Conservation (phyloP, 371 early-diverging fungal genomes). For the Mortierella sp. region DNA sequence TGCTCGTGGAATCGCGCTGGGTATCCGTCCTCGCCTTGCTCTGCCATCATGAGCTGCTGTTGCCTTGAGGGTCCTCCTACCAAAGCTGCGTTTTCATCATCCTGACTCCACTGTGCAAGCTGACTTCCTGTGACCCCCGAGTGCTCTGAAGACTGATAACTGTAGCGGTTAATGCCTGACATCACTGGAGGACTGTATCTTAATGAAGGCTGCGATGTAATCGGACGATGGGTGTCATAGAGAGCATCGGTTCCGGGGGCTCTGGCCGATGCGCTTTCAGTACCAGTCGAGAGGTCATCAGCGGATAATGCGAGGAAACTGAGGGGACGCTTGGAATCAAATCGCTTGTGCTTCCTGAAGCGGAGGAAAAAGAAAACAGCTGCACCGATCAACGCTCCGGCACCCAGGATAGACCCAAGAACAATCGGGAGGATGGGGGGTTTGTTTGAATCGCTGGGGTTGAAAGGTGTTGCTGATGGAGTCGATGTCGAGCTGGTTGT, state of each 20-base stretch:
- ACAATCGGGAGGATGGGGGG: slow-evolving; percentile 40
- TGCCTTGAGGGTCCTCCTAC: slow-evolving; percentile 38
- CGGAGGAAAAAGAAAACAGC: slow-evolving; percentile 46
- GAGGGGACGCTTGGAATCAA: slow-evolving; percentile 49
- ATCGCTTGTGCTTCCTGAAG: slow-evolving; percentile 41
- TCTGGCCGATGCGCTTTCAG: slow-evolving; percentile 24
- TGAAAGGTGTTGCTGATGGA: slow-evolving; percentile 12
- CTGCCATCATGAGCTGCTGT: slow-evolving; percentile 19
- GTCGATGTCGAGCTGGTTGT: slow-evolving; percentile 11
- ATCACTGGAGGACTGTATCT: slow-evolving; percentile 43
- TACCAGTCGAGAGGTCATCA: slow-evolving; percentile 28
- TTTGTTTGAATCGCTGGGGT: slow-evolving; percentile 17
- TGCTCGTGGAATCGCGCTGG: slow-evolving; percentile 19
- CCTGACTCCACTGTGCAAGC: slow-evolving; percentile 42
- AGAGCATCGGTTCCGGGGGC: slow-evolving; percentile 25
- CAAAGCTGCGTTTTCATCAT: slow-evolving; percentile 48
- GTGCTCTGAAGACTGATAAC: slow-evolving; percentile 34
- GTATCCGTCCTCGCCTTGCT: slow-evolving; percentile 22
- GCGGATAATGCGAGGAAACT: slow-evolving; percentile 51
- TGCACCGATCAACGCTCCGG: slow-evolving; percentile 28
- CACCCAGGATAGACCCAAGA: slow-evolving; percentile 41
- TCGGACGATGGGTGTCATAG: slow-evolving; percentile 31
- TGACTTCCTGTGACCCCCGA: slow-evolving; percentile 28
- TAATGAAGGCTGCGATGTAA: slow-evolving; percentile 36
- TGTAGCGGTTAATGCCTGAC: slow-evolving; percentile 28